Percentiles rank a stretch among this genome's conserved stretches.
Conservation (phyloP, 176 grass and related monocot genomes). For the Oryza rufipogon region DNA sequence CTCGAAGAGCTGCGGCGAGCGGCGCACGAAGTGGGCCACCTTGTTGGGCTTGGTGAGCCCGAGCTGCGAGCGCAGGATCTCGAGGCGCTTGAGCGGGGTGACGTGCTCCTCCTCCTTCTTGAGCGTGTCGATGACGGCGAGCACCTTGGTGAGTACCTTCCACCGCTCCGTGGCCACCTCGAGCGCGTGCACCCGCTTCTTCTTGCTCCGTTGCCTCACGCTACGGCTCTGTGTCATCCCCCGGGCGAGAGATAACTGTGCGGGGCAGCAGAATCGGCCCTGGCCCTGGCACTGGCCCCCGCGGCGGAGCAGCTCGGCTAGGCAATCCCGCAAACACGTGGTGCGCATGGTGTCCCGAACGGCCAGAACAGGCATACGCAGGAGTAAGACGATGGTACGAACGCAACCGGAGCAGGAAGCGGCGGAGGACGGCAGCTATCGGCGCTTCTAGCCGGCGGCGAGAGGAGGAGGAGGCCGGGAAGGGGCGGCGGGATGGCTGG, state of each 20-base stretch:
- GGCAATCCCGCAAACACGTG: constrained; percentile 46
- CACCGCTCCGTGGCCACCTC: constrained; percentile 75
- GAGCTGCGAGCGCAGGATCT: constrained; percentile 72
- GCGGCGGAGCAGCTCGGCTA: constrained; percentile 32
- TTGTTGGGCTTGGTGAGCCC: constrained; percentile 71
- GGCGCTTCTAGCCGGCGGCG: background rate
- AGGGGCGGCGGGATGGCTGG: background rate
- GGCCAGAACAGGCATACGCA: accelerated
- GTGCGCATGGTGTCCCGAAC: constrained; percentile 40
- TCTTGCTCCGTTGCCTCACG: constrained; percentile 74
- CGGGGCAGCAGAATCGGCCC: background rate
- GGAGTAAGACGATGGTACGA: background rate
- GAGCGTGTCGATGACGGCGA: constrained; percentile 62
- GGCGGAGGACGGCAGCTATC: background rate
- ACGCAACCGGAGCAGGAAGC: too few species aligned
- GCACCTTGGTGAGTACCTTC: constrained; percentile 76
- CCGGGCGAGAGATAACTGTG: constrained; percentile 34
- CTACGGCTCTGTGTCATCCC: constrained; percentile 67
- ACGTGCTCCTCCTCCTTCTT: constrained; percentile 81
- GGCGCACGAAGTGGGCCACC: constrained; percentile 72
- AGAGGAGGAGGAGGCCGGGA: background rate
- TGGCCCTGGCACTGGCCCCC: background rate
- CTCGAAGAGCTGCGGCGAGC: constrained; percentile 78
- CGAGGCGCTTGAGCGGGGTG: constrained; percentile 66
- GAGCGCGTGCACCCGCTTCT: constrained; percentile 72